phyloP scores from a whole-genome alignment of 163 green algal genomes.

The Chloroidium sp. region DNA sequence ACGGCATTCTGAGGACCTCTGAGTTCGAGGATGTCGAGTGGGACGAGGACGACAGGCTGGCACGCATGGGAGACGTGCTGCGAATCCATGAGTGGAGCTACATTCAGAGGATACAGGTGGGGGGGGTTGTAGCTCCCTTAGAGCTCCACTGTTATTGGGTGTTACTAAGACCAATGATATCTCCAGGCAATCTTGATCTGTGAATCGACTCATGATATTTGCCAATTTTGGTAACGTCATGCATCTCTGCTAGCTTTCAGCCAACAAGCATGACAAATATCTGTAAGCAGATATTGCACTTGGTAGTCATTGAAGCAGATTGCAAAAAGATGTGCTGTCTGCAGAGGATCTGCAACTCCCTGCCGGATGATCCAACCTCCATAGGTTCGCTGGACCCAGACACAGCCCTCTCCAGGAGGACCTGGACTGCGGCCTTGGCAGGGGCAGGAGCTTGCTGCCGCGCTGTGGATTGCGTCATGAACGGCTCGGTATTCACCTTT shows the following conservation, averaged over 20 bases:
- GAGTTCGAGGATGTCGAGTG: slow-evolving; percentile 46
- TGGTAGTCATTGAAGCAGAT: no score
- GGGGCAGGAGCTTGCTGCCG: slow-evolving; percentile 64
- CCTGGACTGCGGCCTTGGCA: slow-evolving; percentile 62
- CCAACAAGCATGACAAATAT: no score
- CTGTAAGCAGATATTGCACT: no score
- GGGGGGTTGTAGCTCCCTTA: no score
- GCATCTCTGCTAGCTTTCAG: no score
- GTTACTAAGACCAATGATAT: no score
- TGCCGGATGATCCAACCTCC: slow-evolving; percentile 33
- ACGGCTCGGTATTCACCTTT: slow-evolving; percentile 20
- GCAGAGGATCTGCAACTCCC: slow-evolving; percentile 28
- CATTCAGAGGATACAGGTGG: slow-evolving; percentile 52
- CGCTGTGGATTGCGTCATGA: slow-evolving; percentile 69
- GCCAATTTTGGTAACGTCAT: no score
- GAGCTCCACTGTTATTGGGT: no score
- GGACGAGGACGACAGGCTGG: slow-evolving; percentile 35
- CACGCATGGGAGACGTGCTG: slow-evolving; percentile 70
- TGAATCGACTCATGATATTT: no score
- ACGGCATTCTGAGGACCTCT: slow-evolving; percentile 42
- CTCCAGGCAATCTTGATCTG: no score
- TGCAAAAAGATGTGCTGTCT: no score
- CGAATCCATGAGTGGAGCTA: slow-evolving; percentile 86
- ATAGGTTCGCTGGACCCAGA: slow-evolving; percentile 74
- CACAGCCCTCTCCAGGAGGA: slow-evolving; percentile 63